A percentile compares a stretch with the other conserved stretches of the same genome.
These are phyloP conservation scores for Aspergillus sp. DNA, from an alignment of 2,329 filamentous ascomycete genomes.

Conservation along the genomic window DNA sequence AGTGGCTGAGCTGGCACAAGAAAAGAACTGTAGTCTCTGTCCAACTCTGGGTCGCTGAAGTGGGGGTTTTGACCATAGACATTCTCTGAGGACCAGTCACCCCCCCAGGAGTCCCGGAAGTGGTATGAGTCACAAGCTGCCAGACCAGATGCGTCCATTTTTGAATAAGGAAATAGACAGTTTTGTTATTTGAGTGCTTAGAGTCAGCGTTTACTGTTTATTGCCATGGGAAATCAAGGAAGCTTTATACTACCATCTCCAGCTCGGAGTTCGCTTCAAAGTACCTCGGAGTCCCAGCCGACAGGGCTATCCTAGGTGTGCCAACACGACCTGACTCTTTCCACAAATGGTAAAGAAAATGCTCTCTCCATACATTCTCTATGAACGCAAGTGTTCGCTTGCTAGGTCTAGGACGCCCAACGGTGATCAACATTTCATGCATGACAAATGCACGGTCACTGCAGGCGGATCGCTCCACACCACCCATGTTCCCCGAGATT, in stretches of 20 bases:
- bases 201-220: no score
- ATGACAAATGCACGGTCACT: conserved; percentile 1
- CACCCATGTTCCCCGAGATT: neutral
- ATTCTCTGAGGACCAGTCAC: neutral
- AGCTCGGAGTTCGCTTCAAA: neutral
- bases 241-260: neutral
- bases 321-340: neutral
- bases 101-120: neutral
- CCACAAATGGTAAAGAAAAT: neutral
- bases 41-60: neutral
- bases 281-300: neutral
- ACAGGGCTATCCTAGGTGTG: neutral
- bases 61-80: neutral
- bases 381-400: neutral
- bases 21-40: neutral
- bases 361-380: no score
- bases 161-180: neutral
- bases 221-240: neutral
- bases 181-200: neutral
- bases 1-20: neutral
- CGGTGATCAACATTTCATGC: neutral
- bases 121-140: neutral
- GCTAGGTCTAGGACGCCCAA: neutral
- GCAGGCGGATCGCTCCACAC: neutral
- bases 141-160: neutral